These are phyloP conservation scores for Arabidopsis suecica DNA, from an alignment of 345 rosid genomes.

Conservation along the genomic window DNA sequence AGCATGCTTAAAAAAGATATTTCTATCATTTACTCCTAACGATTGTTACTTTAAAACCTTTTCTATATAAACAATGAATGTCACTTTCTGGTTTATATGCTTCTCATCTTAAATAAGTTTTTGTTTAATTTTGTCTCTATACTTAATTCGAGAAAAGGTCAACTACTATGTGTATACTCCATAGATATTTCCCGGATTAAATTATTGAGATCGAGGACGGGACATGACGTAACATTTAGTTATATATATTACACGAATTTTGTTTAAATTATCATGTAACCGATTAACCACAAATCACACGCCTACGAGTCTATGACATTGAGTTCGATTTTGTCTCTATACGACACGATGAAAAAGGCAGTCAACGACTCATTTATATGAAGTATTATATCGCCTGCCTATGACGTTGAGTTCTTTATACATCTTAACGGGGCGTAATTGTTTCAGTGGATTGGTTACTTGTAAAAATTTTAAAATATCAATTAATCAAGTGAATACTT, in stretches of 20 bases:
- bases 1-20: no score
- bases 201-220: constrained; percentile 7
- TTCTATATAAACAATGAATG: neutral
- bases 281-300: constrained; percentile 16
- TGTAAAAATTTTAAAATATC: neutral
- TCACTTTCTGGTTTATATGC: neutral
- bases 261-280: constrained; percentile 33
- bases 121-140: constrained; percentile 1
- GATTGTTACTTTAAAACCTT: neutral
- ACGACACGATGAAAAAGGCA: neutral
- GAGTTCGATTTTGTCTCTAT: constrained; percentile 26
- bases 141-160: constrained; percentile 34
- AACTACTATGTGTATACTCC: constrained; percentile 10
- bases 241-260: neutral
- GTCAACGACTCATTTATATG: constrained; percentile 3
- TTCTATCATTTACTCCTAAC: no score
- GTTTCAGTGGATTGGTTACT: neutral
- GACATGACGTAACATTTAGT: constrained; percentile 32
- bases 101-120: neutral
- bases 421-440: neutral
- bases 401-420: neutral
- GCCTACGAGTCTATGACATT: constrained; percentile 9
- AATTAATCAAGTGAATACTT: neutral
- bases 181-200: constrained; percentile 11
- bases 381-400: neutral